Conservation (phyloP, 129 eudicot genomes). For the Scalesia atractyloides region DNA sequence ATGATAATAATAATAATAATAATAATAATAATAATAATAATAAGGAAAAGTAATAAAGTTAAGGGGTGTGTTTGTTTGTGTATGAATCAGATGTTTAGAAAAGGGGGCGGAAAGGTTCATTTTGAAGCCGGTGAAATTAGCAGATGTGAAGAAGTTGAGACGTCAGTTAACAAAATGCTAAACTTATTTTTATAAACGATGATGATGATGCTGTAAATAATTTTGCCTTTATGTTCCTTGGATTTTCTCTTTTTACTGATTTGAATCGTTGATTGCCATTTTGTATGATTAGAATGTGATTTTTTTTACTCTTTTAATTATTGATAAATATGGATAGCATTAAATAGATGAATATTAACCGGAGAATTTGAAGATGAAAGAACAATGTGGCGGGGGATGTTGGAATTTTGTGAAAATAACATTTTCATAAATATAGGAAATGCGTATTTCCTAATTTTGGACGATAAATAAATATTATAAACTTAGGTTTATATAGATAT, state of each 20-base stretch:
- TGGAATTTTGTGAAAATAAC: no score
- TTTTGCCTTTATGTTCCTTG: background rate
- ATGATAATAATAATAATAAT: no score
- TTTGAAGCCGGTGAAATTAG: conserved; percentile 10
- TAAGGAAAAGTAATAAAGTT: background rate
- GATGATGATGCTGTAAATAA: background rate
- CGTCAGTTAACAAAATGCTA: background rate
- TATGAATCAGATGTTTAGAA: conserved; percentile 3
- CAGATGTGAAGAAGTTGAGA: conserved; percentile 2
- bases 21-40: background rate
- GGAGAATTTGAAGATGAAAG: no score
- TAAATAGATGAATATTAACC: background rate
- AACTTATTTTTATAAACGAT: background rate
- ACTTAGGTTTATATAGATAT: no score
- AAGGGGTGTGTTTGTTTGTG: background rate
- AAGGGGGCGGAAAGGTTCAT: conserved; percentile 9
- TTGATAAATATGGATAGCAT: background rate
- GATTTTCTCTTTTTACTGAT: background rate
- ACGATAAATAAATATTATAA: no score
- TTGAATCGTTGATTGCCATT: background rate
- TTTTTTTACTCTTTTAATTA: background rate
- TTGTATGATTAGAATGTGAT: background rate
- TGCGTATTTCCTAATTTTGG: no score
- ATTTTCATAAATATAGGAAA: no score
- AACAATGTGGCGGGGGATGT: no score